A percentile compares a stretch with the other conserved stretches of the same genome.
phyloP scores from a whole-genome alignment of 83 land plant genomes.

The Picea abies region DNA sequence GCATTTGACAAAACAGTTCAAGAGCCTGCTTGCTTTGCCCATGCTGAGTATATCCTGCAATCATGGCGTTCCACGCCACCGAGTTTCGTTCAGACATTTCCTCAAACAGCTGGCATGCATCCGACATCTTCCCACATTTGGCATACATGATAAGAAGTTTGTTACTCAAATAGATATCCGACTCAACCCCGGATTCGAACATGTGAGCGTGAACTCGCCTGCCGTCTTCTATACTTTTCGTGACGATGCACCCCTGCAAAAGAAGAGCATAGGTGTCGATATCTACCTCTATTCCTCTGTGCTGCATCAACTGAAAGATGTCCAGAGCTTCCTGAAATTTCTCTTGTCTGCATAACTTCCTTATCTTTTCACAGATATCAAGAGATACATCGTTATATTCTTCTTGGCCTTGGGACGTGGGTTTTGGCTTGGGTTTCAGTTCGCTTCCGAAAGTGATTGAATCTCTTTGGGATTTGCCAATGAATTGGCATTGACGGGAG shows the following conservation, averaged over 20 bases:
- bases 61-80: constrained; percentile 62
- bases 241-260: background rate
- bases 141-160: constrained; percentile 59
- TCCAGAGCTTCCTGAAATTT: background rate
- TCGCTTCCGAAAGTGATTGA: too few species aligned
- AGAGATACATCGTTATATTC: background rate
- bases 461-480: too few species aligned
- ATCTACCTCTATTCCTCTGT: background rate
- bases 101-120: constrained; percentile 24
- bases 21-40: constrained; percentile 35
- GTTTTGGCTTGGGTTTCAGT: too few species aligned
- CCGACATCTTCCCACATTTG: constrained; percentile 40
- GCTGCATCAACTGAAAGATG: background rate
- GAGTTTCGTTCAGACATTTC: constrained; percentile 44
- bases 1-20: constrained; percentile 47
- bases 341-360: background rate
- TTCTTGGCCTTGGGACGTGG: too few species aligned
- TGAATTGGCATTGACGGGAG: too few species aligned
- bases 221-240: background rate
- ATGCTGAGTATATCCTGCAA: constrained; percentile 50
- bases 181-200: background rate
- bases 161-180: background rate
- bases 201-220: background rate
- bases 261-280: background rate
- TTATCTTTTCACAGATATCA: background rate